A percentile compares a stretch with the other conserved stretches of the same genome.
Evolutionary conservation across 495 filamentous ascomycete species (phyloP).

Genomic region (Aspergillus campestris): DNA sequence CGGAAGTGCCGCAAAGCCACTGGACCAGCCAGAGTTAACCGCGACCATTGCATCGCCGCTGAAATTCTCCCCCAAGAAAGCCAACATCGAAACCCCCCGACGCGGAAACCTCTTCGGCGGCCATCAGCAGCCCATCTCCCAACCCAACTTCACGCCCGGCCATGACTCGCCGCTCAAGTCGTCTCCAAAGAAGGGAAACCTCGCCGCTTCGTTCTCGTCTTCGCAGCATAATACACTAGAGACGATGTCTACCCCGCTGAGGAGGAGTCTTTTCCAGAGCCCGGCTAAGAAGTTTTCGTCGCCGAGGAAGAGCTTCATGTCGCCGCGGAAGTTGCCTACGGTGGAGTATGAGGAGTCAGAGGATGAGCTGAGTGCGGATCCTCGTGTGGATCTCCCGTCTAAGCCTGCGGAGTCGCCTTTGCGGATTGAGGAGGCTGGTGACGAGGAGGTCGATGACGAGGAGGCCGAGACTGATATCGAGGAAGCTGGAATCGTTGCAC

Average conservation of each 20-base stretch:
- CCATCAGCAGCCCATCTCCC: conserved; percentile 7
- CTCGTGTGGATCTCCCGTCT: background rate
- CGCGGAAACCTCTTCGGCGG: conserved; percentile 14
- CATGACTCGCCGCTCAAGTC: conserved; percentile 32
- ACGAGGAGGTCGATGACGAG: background rate
- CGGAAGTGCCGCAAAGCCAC: conserved; percentile 12
- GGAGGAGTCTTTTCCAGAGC: conserved; percentile 32
- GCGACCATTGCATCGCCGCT: conserved; percentile 19
- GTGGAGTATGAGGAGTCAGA: conserved; percentile 1
- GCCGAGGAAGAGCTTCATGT: conserved; percentile 29
- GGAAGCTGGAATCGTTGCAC: background rate
- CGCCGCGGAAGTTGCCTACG: conserved; percentile 8
- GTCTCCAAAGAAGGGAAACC: conserved; percentile 35
- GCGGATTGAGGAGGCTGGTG: background rate
- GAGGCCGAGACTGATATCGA: background rate
- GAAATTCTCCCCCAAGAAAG: conserved; percentile 23
- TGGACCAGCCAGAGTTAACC: conserved; percentile 18
- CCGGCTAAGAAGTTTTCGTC: conserved; percentile 35
- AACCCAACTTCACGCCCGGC: conserved; percentile 22
- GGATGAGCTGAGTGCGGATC: background rate
- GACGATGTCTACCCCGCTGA: conserved; percentile 24
- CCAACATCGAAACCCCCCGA: conserved; percentile 16
- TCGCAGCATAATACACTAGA: conserved; percentile 19
- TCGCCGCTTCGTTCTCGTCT: conserved; percentile 26
- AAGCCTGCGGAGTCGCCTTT: background rate